Evolutionary conservation across 768 basidiomycete genomes (phyloP).

Genomic region (Lactifluus pinguis): DNA sequence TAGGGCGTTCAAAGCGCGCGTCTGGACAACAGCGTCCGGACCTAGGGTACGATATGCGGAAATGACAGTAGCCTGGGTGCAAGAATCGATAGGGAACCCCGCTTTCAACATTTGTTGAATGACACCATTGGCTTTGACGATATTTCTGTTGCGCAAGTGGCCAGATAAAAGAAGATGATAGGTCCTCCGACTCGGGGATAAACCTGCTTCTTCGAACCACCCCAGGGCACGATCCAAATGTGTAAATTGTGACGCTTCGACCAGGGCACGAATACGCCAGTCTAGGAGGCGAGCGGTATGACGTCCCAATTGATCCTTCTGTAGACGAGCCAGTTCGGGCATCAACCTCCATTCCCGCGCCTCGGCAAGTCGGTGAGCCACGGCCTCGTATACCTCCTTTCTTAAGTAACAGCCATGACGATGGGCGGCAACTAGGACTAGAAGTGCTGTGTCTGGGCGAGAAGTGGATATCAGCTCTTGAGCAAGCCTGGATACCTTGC

Average conservation of each 20-base stretch:
- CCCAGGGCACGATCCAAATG: conserved; percentile 37
- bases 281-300: conserved; percentile 53
- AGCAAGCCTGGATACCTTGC: conserved; percentile 15
- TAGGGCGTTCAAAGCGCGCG: conserved; percentile 41
- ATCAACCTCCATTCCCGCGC: conserved; percentile 43
- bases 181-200: conserved; percentile 50
- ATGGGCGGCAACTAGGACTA: conserved; percentile 40
- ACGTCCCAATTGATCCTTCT: conserved; percentile 38
- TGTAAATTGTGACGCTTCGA: conserved; percentile 40
- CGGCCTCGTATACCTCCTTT: conserved; percentile 49
- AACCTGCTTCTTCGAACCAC: conserved; percentile 39
- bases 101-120: conserved; percentile 50
- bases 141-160: conserved; percentile 58
- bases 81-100: conserved; percentile 43
- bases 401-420: conserved; percentile 41
- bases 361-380: conserved; percentile 41
- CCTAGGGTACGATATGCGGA: conserved; percentile 54
- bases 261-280: conserved; percentile 55
- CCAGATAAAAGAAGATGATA: conserved; percentile 62
- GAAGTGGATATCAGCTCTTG: conserved; percentile 1
- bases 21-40: conserved; percentile 43
- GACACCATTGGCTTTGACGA: conserved; percentile 43
- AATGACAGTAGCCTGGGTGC: conserved; percentile 53
- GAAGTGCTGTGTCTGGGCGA: conserved; percentile 34
- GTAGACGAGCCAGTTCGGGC: conserved; percentile 39